A percentile compares a stretch with the other conserved stretches of the same genome.
phyloP scores from a whole-genome alignment of 371 early-diverging fungal species.

The Mortierella sp. region DNA sequence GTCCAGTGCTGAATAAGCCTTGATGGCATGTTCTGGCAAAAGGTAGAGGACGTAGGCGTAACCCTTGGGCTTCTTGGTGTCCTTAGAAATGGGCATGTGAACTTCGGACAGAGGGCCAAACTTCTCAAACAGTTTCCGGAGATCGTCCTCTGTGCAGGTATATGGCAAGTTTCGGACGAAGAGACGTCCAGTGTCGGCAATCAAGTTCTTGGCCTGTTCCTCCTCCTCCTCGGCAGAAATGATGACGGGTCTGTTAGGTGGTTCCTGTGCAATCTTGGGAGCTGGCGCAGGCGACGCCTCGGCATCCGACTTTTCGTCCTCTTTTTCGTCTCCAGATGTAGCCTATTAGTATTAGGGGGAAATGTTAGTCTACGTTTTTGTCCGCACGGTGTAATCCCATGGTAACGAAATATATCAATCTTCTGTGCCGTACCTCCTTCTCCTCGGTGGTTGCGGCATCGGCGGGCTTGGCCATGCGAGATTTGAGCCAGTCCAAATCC shows the following conservation, averaged over 20 bases:
- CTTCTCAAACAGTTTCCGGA: conserved; percentile 80
- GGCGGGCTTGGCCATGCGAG: conserved; percentile 67
- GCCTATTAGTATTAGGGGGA: not conserved
- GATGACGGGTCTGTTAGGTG: conserved; percentile 56
- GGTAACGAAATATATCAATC: not conserved
- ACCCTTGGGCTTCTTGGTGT: conserved; percentile 94
- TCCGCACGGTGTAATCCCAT: not conserved
- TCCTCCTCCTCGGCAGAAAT: conserved; percentile 53
- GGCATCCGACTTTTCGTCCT: conserved; percentile 29
- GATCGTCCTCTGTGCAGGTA: conserved; percentile 88
- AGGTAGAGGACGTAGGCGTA: conserved; percentile 91
- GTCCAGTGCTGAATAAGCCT: conserved; percentile 86
- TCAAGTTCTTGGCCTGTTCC: conserved; percentile 69
- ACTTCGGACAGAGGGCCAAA: conserved; percentile 94
- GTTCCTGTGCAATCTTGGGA: conserved; percentile 43
- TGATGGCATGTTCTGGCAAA: conserved; percentile 94
- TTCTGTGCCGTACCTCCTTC: conserved; percentile 26
- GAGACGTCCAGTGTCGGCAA: conserved; percentile 94
- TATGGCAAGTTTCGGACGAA: conserved; percentile 95
- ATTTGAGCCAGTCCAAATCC: conserved; percentile 79
- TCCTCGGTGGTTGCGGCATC: conserved; percentile 30
- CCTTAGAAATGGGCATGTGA: conserved; percentile 93
- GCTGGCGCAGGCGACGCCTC: conserved; percentile 22
- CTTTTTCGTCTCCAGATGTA: conserved; percentile 19
- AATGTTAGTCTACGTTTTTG: not conserved